Base-by-base conservation (phyloP, 2,329 filamentous ascomycete species). In the Malbranchea cinnamomea region DNA sequence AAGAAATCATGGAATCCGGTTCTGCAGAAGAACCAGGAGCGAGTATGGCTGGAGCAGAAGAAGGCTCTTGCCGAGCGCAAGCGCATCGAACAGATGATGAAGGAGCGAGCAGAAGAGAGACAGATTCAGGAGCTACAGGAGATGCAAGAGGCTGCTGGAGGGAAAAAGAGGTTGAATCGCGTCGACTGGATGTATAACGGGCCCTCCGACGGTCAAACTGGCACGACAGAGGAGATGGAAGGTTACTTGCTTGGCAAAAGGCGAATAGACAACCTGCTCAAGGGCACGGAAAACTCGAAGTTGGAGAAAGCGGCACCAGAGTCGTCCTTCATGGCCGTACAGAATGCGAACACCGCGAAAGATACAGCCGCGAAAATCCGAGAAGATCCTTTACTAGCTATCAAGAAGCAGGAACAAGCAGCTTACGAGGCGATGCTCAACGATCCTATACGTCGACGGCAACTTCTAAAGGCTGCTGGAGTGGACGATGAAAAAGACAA, bases 181-280 rank as follows among this genome's bases (percentile, higher is more conserved):
- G 87, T 98, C 15, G 89, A 95, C 47, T 98, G 89, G 82, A 94
- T 98, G 83, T 98, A 98, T 57, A 74, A 78, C 44, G 87, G 87
- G 1, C 84, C 89, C 5, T 79, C 79, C 23, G 68, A 65, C 33
- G 81, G 82, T 20, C 76, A 80, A 47, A 63, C 65, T n/a, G 78
- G 78, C 17, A 81, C 72, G 22, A 73, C 59, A 0, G 87, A 94
- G 53, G 89, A 95, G 57, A 84, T 82, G 59, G 89, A 98, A 49
- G 83, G 80, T 3, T 98, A 92, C 51, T 59, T 98, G 1, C 65
- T 98, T 9, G 89, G 89, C 30, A 95, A 94, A 63, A 69, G 89
- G 35, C 71, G 85, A 35, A 87, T 98, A 50, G 87, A 95, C 60
- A 74, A 76, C 8, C 65, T 98, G 32, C 71, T 83, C 24, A 81